Conservation (phyloP, 2,329 filamentous ascomycete genomes). For the Paradendryphiella salina region DNA sequence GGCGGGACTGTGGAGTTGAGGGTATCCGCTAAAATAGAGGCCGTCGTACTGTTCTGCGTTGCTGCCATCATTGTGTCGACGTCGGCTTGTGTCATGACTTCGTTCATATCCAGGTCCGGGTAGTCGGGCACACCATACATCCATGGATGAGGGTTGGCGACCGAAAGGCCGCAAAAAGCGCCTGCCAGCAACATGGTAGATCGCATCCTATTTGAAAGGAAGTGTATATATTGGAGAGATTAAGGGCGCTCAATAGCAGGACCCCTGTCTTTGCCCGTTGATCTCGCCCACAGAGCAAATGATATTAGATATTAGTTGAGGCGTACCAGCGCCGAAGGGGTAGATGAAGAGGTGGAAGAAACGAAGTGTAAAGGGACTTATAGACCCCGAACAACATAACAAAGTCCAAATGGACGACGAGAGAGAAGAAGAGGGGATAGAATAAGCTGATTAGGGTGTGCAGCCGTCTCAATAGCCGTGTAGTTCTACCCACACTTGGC, state of each 20-base stretch:
- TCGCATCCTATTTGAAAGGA: conserved; percentile 21
- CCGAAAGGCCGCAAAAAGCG: conserved; percentile 26
- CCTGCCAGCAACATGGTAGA: conserved; percentile 24
- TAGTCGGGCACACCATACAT: conserved; percentile 42
- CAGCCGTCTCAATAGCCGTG: not conserved
- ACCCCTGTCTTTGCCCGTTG: not conserved
- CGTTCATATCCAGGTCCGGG: conserved; percentile 33
- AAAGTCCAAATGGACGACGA: not conserved
- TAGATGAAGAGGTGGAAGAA: not conserved
- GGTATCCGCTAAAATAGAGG: conserved; percentile 18
- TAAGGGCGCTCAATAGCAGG: not conserved
- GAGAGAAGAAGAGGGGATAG: not conserved
- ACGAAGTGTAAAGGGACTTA: not conserved
- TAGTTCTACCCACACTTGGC: not conserved
- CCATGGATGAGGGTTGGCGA: conserved; percentile 33
- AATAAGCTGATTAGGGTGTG: not conserved
- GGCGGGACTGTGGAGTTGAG: conserved; percentile 21
- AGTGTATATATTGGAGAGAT: not conserved
- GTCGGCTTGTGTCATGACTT: conserved; percentile 32
- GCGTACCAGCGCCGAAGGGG: conserved; percentile 27
- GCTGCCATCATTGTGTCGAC: conserved; percentile 22
- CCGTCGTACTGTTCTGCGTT: conserved; percentile 18
- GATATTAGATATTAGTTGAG: conserved; percentile 18
- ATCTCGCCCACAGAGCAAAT: not conserved
- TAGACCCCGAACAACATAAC: not conserved